These are phyloP conservation scores for Brasenia schreberi DNA, from an alignment of 164 flowering plant genomes.

Conservation along the genomic window DNA sequence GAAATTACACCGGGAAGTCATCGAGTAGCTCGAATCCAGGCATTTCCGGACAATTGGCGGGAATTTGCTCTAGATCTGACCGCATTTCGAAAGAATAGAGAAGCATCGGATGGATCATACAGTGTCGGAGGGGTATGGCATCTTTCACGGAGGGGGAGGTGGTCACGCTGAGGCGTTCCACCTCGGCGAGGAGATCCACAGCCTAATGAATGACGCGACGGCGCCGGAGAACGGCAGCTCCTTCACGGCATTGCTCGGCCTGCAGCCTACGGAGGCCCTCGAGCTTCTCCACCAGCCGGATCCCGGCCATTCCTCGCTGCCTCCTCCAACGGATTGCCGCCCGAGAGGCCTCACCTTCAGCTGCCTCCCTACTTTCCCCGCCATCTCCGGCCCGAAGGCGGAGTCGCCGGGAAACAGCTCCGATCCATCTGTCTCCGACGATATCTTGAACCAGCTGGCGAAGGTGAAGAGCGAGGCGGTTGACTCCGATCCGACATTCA, in stretches of 20 bases:
- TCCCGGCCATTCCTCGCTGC: constrained; percentile 7
- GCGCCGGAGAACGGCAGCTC: constrained; percentile 36
- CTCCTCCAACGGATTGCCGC: constrained; percentile 5
- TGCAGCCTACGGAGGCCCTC: constrained; percentile 55
- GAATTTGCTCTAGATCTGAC: not conserved
- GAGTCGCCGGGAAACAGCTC: constrained; percentile 26
- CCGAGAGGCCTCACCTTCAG: constrained; percentile 8
- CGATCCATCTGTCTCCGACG: constrained; percentile 24
- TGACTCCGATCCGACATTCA: constrained; percentile 30
- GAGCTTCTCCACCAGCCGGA: constrained; percentile 50
- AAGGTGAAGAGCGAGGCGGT: constrained; percentile 48
- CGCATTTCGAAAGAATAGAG: not conserved
- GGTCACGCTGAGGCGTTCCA: constrained; percentile 2
- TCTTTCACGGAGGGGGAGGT: not conserved
- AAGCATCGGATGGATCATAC: not conserved
- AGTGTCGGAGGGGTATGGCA: not conserved
- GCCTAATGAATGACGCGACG: constrained; percentile 7
- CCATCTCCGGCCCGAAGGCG: constrained; percentile 22
- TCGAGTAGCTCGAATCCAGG: not conserved
- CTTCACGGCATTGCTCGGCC: constrained; percentile 77
- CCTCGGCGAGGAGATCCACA: constrained; percentile 7
- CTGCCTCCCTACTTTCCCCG: constrained; percentile 24
- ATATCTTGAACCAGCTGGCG: constrained; percentile 6
- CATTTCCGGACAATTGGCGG: not conserved
- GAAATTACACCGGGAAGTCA: not conserved